phyloP scores from a whole-genome alignment of 345 rosid genomes.

The Boechera stricta region DNA sequence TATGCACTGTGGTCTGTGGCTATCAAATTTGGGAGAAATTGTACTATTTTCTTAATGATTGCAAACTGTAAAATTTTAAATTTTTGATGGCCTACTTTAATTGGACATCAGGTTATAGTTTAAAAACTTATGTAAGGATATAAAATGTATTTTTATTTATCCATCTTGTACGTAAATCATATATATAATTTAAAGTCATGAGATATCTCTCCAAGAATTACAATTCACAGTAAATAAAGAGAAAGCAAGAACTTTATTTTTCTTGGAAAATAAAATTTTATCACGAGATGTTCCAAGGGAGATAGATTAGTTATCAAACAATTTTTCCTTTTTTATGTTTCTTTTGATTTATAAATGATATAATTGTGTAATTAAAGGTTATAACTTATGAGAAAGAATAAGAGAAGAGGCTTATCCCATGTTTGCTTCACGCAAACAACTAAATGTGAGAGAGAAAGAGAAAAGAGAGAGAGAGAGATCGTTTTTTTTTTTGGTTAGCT shows the following conservation, averaged over 20 bases:
- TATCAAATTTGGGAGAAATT: not conserved
- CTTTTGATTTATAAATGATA: slow-evolving; percentile 17
- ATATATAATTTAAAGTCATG: not conserved
- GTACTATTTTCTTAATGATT: slow-evolving; percentile 5
- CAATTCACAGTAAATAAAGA: slow-evolving; percentile 20
- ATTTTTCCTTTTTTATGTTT: not conserved
- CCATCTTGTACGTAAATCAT: slow-evolving; percentile 1
- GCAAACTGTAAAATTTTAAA: not conserved
- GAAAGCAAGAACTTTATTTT: slow-evolving; percentile 43
- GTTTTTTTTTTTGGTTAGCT: slow-evolving; percentile 52
- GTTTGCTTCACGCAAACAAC: slow-evolving; percentile 99
- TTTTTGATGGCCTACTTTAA: not conserved
- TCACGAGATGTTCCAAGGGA: slow-evolving; percentile 51
- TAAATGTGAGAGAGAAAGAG: slow-evolving; percentile 50
- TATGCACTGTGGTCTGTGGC: not conserved
- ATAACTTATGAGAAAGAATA: slow-evolving; percentile 34
- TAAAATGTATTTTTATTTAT: not conserved
- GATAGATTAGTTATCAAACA: slow-evolving; percentile 9
- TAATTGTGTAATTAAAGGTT: slow-evolving; percentile 2
- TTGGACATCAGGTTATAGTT: not conserved
- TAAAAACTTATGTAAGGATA: not conserved
- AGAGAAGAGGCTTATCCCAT: slow-evolving; percentile 66
- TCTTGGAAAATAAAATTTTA: slow-evolving; percentile 36
- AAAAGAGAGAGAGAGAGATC: slow-evolving; percentile 12
- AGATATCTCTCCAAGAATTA: slow-evolving; percentile 10